Evolutionary conservation across 441 rosid species (phyloP).

Genomic region (Monsonia emarginata): DNA sequence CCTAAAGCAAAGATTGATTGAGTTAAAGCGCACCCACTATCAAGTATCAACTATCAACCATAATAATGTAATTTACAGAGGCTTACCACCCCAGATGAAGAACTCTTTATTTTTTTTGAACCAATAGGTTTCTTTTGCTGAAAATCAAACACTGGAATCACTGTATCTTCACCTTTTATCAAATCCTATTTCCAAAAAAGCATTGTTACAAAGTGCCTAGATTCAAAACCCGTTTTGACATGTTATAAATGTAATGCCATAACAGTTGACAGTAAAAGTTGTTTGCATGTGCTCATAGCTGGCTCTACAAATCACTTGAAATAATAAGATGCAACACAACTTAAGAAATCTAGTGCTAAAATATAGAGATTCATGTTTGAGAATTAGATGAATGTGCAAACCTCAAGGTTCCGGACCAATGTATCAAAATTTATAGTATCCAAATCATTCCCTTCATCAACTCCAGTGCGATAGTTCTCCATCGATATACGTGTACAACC

Average conservation of each 20-base stretch:
- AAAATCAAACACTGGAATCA: constrained; percentile 76
- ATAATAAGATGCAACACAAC: background rate
- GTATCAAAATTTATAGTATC: constrained; percentile 81
- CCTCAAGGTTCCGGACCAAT: constrained; percentile 74
- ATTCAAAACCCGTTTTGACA: constrained; percentile 6
- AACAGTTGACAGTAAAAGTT: background rate
- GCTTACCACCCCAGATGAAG: constrained; percentile 76
- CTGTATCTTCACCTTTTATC: constrained; percentile 60
- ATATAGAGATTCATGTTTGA: background rate
- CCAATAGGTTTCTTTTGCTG: constrained; percentile 62
- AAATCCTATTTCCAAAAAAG: constrained; percentile 54
- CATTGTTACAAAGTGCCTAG: constrained; percentile 4
- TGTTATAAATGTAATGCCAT: background rate
- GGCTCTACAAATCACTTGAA: background rate
- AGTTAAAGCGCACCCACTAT: constrained; percentile 10
- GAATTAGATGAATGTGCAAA: constrained; percentile 22
- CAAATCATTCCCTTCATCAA: constrained; percentile 78
- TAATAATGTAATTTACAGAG: constrained; percentile 8
- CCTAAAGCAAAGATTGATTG: constrained; percentile 33
- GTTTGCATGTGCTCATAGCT: background rate
- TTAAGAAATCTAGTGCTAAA: background rate
- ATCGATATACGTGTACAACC: constrained; percentile 86
- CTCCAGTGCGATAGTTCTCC: constrained; percentile 77
- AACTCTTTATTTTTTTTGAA: constrained; percentile 47
- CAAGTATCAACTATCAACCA: constrained; percentile 10